phyloP scores from a whole-genome alignment of 148 eudicot species.

The Talinum fruticosum region DNA sequence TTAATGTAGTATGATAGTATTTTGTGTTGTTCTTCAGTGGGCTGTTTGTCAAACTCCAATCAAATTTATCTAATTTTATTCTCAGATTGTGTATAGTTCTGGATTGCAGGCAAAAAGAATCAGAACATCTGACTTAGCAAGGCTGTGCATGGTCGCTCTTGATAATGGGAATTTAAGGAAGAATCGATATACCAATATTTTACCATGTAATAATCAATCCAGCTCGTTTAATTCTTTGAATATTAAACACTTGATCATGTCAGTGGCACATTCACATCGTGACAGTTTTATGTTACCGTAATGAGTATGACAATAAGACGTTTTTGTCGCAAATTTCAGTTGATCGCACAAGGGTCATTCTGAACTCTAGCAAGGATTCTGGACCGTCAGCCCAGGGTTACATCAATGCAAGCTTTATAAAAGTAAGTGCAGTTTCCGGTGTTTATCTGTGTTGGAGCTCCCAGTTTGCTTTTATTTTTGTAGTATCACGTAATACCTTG shows the following conservation, averaged over 20 bases:
- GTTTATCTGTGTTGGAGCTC: neutral
- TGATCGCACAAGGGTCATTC: constrained; percentile 71
- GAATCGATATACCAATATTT: constrained; percentile 81
- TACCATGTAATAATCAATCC: constrained; percentile 60
- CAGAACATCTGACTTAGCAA: constrained; percentile 46
- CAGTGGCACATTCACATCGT: neutral
- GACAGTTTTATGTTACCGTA: neutral
- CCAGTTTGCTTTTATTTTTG: neutral
- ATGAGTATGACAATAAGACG: neutral
- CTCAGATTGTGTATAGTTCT: neutral
- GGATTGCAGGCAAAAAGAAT: constrained; percentile 57
- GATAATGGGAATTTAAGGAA: constrained; percentile 52
- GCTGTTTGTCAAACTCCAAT: neutral
- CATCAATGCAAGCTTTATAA: constrained; percentile 82
- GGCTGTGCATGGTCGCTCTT: constrained; percentile 65
- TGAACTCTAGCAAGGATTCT: constrained; percentile 74
- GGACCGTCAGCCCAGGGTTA: constrained; percentile 75
- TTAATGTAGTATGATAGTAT: neutral
- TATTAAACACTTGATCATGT: neutral
- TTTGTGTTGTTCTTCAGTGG: neutral
- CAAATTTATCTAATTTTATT: neutral
- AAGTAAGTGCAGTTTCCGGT: constrained; percentile 33
- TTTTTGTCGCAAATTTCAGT: constrained; percentile 44
- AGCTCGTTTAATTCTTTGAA: neutral
- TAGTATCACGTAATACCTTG: neutral